Evolutionary conservation across 2,329 filamentous ascomycete species (phyloP), one percentile per base, ranked within the genome.

Genomic region (Scytalidium sp.): DNA sequence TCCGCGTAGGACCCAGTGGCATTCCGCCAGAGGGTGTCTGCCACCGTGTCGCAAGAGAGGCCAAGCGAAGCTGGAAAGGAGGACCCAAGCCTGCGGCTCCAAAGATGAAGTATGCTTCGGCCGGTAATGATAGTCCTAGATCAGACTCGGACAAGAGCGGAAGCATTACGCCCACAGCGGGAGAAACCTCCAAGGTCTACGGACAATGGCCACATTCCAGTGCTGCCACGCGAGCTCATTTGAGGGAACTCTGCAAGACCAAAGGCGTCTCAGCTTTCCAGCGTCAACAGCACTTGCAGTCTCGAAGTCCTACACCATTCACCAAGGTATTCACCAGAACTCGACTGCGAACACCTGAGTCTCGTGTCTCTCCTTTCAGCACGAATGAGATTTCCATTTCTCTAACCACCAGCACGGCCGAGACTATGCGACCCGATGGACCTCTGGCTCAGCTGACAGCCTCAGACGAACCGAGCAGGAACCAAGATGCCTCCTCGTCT

Each of bases 11-110:
- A 52, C 83, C 82, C 59, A 83, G 80, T 60, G 76, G 78, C 50
- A 77, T 87, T 21, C 84, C 84, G 7, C 84, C 84, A 3, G 74
- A 82, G 41, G 84, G 84, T 15, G 83, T 87, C 9, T 84, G 81
- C 59, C 64, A 78, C 59, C 80, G 83, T 42, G 83, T 87, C 36
- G 79, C 84, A n/a, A 75, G 83, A 54, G 81, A 85, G 60, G 78
- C 83, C 19, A 84, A 79, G 67, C 73, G 80, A 60, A 85, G 79
- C 59, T 87, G 84, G 84, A 85, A 81, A 62, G 32, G 32, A 9
- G 83, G 82, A 1, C 75, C 79, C 3, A 82, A 75, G 53, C 6
- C 65, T 70, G 47, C 55, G 50, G 45, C 64, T 51, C 51, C 50
- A 20, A 36, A 15, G 32, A n/a, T 5, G 13, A 36, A 7, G 15